Conservation (phyloP, 345 rosid species). For the Eucalyptus marginata region DNA sequence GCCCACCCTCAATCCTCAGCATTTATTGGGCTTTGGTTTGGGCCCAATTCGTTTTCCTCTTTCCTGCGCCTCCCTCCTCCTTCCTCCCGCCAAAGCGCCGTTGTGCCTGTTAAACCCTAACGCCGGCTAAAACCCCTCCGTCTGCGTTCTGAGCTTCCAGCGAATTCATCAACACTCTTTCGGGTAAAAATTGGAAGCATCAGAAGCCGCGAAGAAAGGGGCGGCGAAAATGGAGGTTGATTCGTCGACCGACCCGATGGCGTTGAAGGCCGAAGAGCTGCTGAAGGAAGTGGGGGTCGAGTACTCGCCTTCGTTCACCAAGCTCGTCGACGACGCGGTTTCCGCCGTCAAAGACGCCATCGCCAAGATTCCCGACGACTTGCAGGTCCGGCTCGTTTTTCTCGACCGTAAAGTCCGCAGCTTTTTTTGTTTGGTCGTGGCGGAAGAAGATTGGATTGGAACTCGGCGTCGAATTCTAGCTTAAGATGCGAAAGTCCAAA, state of each 20-base stretch:
- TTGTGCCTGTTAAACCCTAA: background rate
- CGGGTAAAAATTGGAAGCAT: background rate
- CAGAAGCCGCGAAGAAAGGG: background rate
- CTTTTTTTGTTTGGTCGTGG: background rate
- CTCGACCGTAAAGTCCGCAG: background rate
- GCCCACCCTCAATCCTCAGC: background rate
- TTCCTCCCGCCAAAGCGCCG: background rate
- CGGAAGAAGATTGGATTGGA: background rate
- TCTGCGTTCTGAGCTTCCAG: background rate
- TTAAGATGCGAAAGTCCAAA: background rate
- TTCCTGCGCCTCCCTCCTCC: background rate
- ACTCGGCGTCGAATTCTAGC: background rate
- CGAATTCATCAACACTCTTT: background rate
- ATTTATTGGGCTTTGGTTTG: background rate
- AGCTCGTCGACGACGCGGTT: constrained; percentile 38
- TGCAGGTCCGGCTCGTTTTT: constrained; percentile 16
- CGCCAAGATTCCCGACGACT: constrained; percentile 26
- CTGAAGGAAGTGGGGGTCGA: constrained; percentile 44
- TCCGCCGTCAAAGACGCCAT: constrained; percentile 31
- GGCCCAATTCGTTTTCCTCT: background rate
- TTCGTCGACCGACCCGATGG: constrained; percentile 13
- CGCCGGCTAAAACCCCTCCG: background rate
- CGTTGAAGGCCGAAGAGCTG: constrained; percentile 31
- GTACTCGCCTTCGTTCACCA: constrained; percentile 21
- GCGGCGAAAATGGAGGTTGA: constrained; percentile 2